phyloP scores from a whole-genome alignment of 768 basidiomycete species.

The Sarcodon aspratus region DNA sequence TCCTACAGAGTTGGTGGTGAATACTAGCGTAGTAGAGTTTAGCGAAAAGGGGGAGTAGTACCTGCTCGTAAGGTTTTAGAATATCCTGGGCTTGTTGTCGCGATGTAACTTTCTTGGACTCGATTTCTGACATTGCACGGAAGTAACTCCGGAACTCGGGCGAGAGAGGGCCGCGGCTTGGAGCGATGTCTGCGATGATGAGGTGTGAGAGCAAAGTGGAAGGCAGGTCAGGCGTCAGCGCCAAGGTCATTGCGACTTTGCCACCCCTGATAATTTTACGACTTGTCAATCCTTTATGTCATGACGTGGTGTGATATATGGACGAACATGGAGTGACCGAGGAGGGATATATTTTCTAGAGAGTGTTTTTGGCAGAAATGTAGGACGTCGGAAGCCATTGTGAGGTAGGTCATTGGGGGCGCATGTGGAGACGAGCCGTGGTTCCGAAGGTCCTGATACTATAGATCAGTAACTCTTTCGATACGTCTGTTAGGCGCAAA shows the following conservation, averaged over 20 bases:
- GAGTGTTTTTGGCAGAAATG: slow-evolving; percentile 47
- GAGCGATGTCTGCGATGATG: slow-evolving; percentile 77
- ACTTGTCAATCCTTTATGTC: not conserved
- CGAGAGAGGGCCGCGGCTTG: slow-evolving; percentile 42
- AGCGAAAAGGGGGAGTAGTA: slow-evolving; percentile 17
- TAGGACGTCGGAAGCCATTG: slow-evolving; percentile 73
- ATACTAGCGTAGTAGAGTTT: not conserved
- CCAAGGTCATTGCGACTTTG: slow-evolving; percentile 68
- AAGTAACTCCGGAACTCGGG: slow-evolving; percentile 59
- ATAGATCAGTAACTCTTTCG: not conserved
- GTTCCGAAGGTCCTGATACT: slow-evolving; percentile 70
- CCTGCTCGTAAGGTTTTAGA: slow-evolving; percentile 51
- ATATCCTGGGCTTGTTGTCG: slow-evolving; percentile 63
- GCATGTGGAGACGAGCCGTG: slow-evolving; percentile 77
- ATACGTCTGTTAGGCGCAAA: not conserved
- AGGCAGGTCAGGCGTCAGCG: slow-evolving; percentile 36
- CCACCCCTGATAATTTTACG: slow-evolving; percentile 52
- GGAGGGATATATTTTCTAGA: slow-evolving; percentile 52
- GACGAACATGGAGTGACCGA: slow-evolving; percentile 86
- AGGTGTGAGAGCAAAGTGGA: slow-evolving; percentile 36
- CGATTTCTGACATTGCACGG: slow-evolving; percentile 64
- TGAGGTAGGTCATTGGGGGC: slow-evolving; percentile 58
- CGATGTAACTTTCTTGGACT: slow-evolving; percentile 41
- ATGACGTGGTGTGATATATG: no score
- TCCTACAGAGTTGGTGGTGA: slow-evolving; percentile 36